These are phyloP conservation scores for Moniliophthora roreri DNA, from an alignment of 1,284 basidiomycete species.

Conservation along the genomic window DNA sequence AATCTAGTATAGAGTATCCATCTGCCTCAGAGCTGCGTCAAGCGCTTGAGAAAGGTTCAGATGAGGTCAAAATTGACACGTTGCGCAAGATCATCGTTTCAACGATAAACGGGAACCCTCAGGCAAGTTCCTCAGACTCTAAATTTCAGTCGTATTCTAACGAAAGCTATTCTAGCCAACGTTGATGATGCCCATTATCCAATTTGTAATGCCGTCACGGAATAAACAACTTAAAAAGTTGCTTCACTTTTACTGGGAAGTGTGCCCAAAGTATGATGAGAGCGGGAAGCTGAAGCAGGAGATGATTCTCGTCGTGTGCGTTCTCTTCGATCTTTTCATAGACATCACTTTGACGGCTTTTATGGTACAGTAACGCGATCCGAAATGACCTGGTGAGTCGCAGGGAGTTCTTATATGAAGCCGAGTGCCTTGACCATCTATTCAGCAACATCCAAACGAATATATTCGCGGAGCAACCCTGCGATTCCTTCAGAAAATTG, in stretches of 20 bases:
- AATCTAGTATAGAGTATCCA: constrained; percentile 78
- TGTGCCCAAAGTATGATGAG: constrained; percentile 98
- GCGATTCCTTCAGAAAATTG: constrained; percentile 94
- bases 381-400: constrained; percentile 88
- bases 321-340: constrained; percentile 20
- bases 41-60: constrained; percentile 92
- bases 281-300: constrained; percentile 98
- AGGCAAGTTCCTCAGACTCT: constrained; percentile 42
- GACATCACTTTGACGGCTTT: constrained; percentile 17
- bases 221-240: constrained; percentile 99
- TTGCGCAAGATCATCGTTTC: constrained; percentile 94
- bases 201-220: constrained; percentile 93
- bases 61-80: constrained; percentile 97
- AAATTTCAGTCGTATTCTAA: constrained; percentile 7
- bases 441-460: constrained; percentile 97
- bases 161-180: constrained; percentile 56
- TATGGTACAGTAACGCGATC: constrained; percentile 79
- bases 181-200: constrained; percentile 97
- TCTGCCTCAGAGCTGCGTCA: constrained; percentile 83
- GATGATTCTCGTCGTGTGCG: constrained; percentile 98
- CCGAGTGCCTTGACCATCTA: not conserved
- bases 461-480: constrained; percentile 98
- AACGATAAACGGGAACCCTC: constrained; percentile 93
- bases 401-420: not conserved
- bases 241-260: constrained; percentile 99